Base-by-base conservation (phyloP, 2,329 filamentous ascomycete genomes). In the Microcera coccophila region DNA sequence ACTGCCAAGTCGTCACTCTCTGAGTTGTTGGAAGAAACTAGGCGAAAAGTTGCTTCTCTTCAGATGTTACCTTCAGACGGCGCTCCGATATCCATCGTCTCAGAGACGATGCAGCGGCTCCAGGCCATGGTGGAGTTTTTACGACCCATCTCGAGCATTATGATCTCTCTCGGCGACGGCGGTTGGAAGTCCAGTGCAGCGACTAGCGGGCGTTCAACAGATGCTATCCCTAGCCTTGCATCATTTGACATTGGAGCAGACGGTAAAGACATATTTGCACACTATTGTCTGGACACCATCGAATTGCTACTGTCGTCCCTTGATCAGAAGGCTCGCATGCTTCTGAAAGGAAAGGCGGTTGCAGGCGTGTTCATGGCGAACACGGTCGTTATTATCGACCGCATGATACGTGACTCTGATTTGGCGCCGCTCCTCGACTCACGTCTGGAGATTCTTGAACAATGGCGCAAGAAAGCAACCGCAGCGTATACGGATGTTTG, bases 311-410 rank as follows among this genome's bases (percentile, higher is more conserved):
- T 97, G 50, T 75, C 75, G 20, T 78, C 84, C 8, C 73, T 97
- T 10, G 87, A 94, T 49, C 73, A 78, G 46, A 93, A 90, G 51
- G 82, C 84, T 4, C 81, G 84, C 21, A 61, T 76, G 8, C 64
- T 93, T 33, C 78, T 93, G 44, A 90, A 90, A 60, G 81, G 79
- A 47, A 93, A 90, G 64, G 82, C 84, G 18, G 72, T 87, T 4
- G 78, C 90, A 38, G 93, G 90, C 19, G 88, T 96, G 15, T 96
- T 97, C 63, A 71, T 97, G 39, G 88, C 89, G 36, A 98, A 98
- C 67, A 89, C 84, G 50, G 79, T 95, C 45, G 80, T 84, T 45
- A 80, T 95, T 37, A 77, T 96, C 39, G 88, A 95, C 57, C 85
- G 90, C 44, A 86, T 86, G 69, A 88, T 96, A 43, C 80, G 82